Evolutionary conservation across 179 eudicot genomes (phyloP).

Genomic region (Amaranthus tricolor): DNA sequence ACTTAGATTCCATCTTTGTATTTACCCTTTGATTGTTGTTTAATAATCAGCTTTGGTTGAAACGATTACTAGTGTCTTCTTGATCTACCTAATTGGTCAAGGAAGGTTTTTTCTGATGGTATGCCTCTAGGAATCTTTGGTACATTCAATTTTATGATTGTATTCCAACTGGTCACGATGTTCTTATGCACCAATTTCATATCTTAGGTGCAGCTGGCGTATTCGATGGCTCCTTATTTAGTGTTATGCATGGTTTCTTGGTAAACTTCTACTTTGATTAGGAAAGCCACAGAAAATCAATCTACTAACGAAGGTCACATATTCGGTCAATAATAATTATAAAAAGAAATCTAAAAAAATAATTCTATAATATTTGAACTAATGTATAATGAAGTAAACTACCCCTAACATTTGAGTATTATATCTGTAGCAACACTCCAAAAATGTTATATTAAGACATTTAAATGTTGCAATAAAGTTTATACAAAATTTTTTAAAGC

Average conservation of each 20-base stretch:
- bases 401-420: too few species aligned
- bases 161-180: conserved; percentile 11
- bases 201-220: conserved; percentile 21
- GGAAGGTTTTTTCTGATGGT: conserved; percentile 27
- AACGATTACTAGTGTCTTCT: conserved; percentile 18
- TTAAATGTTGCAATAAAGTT: too few species aligned
- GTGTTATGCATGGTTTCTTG: conserved; percentile 1
- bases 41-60: conserved; percentile 21
- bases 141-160: conserved; percentile 27
- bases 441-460: too few species aligned
- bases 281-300: neutral
- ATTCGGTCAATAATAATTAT: too few species aligned
- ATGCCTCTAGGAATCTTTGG: conserved; percentile 21
- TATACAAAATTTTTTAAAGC: too few species aligned
- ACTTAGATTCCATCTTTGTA: conserved; percentile 34
- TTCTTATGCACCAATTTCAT: conserved; percentile 29
- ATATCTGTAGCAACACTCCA: too few species aligned
- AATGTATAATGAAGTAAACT: too few species aligned
- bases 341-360: too few species aligned
- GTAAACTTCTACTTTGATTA: conserved; percentile 1
- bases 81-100: conserved; percentile 27
- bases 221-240: neutral
- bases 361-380: too few species aligned
- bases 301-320: too few species aligned
- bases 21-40: conserved; percentile 20